phyloP scores from a whole-genome alignment of 177 flowering plant species.

The Vitis hybrid region DNA sequence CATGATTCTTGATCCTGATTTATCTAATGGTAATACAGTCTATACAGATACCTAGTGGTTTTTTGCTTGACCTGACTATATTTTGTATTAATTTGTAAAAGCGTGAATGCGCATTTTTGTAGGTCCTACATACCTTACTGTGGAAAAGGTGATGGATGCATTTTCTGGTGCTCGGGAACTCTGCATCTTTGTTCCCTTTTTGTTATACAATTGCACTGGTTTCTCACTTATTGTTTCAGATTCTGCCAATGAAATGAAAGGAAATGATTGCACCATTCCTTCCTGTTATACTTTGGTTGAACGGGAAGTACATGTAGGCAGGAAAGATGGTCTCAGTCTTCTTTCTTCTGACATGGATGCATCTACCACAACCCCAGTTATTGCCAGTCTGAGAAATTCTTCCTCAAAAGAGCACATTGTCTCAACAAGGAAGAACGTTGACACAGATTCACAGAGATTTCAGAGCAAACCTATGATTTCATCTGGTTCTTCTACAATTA shows the following conservation, averaged over 20 bases:
- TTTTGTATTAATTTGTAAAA: slow-evolving; percentile 1
- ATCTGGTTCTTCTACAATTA: slow-evolving; percentile 17
- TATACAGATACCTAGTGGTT: neutral
- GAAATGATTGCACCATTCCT: slow-evolving; percentile 41
- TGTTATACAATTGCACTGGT: slow-evolving; percentile 82
- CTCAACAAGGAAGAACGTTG: slow-evolving; percentile 29
- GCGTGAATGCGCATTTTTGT: slow-evolving; percentile 12
- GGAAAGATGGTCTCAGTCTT: slow-evolving; percentile 61
- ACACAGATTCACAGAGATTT: slow-evolving; percentile 17
- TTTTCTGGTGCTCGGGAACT: slow-evolving; percentile 87
- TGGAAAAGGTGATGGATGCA: slow-evolving; percentile 85
- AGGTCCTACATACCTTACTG: slow-evolving; percentile 62
- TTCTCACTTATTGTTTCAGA: slow-evolving; percentile 59
- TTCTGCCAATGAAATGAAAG: slow-evolving; percentile 39
- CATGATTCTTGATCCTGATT: slow-evolving; percentile 49
- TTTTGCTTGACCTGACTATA: no score
- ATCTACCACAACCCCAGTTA: slow-evolving; percentile 14
- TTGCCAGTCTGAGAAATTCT: slow-evolving; percentile 9
- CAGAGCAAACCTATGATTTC: slow-evolving; percentile 19
- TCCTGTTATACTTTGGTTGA: slow-evolving; percentile 67
- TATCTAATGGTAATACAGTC: slow-evolving; percentile 40
- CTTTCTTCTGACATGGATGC: slow-evolving; percentile 33
- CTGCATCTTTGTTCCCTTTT: slow-evolving; percentile 70
- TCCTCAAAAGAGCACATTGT: slow-evolving; percentile 23
- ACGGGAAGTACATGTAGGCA: slow-evolving; percentile 26